These are phyloP conservation scores for Pestalotiopsis fici DNA, from an alignment of 2,329 filamentous ascomycete genomes.

Conservation along the genomic window DNA sequence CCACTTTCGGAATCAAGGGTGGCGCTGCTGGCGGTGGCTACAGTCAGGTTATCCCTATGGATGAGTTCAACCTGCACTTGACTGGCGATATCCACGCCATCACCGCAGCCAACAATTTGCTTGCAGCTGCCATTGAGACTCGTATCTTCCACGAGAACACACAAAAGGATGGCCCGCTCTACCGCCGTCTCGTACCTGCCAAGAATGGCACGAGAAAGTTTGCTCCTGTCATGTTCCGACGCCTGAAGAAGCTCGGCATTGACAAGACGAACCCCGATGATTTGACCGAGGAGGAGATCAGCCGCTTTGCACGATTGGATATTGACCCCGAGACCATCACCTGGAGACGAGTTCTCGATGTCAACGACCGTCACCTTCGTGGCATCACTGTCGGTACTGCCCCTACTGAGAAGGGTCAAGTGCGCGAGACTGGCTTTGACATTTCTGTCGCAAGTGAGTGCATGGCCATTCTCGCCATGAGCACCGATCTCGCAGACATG, in stretches of 20 bases:
- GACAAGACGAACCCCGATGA: constrained; percentile 92
- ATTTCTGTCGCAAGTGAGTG: constrained; percentile 97
- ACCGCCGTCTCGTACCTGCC: constrained; percentile 80
- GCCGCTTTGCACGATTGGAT: constrained; percentile 86
- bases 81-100: constrained; percentile 98
- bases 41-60: constrained; percentile 99
- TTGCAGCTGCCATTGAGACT: constrained; percentile 95
- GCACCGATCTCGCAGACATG: constrained; percentile 85
- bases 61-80: constrained; percentile 97
- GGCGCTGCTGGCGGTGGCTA: constrained; percentile 96
- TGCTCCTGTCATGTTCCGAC: constrained; percentile 86
- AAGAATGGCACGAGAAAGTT: constrained; percentile 92
- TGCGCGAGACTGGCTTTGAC: constrained; percentile 89
- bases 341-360: constrained; percentile 93
- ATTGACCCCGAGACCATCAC: constrained; percentile 98
- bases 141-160: constrained; percentile 98
- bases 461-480: constrained; percentile 96
- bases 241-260: constrained; percentile 93
- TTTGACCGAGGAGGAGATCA: constrained; percentile 86
- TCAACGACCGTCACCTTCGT: constrained; percentile 93
- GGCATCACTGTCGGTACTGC: constrained; percentile 88
- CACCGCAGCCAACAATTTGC: constrained; percentile 92
- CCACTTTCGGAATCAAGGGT: constrained; percentile 98
- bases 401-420: constrained; percentile 85
- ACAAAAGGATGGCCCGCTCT: constrained; percentile 87